phyloP scores from a whole-genome alignment of 352 stramenopile genomes.

The Phytophthora podocarpi region DNA sequence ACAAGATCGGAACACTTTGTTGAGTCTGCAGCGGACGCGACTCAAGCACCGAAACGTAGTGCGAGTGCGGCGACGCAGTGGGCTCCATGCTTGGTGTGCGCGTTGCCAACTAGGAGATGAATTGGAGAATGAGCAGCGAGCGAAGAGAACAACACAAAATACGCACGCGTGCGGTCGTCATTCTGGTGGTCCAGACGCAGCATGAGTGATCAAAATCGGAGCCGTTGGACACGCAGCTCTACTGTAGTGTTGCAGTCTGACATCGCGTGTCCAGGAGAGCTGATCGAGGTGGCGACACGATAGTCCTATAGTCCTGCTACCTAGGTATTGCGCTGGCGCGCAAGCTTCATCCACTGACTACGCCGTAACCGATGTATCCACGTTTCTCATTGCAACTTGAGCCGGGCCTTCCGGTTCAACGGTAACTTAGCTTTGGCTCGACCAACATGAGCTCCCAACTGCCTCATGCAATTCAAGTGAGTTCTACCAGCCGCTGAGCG shows the following conservation, averaged over 20 bases:
- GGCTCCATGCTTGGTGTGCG: neutral
- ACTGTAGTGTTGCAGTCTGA: too few relatives aligned
- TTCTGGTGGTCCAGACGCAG: neutral
- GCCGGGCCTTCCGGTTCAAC: too few relatives aligned
- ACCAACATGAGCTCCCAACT: too few relatives aligned
- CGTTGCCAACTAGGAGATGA: neutral
- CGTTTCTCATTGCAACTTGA: too few relatives aligned
- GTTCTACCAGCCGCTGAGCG: too few relatives aligned
- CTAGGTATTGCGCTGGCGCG: too few relatives aligned
- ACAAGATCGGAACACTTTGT: slow-evolving; percentile 9
- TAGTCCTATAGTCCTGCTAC: too few relatives aligned
- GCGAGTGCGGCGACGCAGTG: neutral
- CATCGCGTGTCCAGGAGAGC: neutral
- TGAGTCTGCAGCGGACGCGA: neutral
- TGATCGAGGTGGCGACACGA: neutral
- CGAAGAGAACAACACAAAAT: too few relatives aligned
- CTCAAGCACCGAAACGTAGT: slow-evolving; percentile 10
- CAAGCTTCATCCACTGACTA: neutral
- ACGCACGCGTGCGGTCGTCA: too few relatives aligned
- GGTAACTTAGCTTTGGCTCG: too few relatives aligned
- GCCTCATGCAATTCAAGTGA: too few relatives aligned
- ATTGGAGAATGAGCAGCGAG: neutral
- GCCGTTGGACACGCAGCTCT: neutral
- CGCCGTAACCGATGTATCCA: too few relatives aligned
- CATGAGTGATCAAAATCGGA: neutral